A percentile compares a stretch with the other conserved stretches of the same genome.
These are phyloP conservation scores for Stephanocyclus meneghinianus DNA, from an alignment of 352 stramenopile species.

Conservation along the genomic window DNA sequence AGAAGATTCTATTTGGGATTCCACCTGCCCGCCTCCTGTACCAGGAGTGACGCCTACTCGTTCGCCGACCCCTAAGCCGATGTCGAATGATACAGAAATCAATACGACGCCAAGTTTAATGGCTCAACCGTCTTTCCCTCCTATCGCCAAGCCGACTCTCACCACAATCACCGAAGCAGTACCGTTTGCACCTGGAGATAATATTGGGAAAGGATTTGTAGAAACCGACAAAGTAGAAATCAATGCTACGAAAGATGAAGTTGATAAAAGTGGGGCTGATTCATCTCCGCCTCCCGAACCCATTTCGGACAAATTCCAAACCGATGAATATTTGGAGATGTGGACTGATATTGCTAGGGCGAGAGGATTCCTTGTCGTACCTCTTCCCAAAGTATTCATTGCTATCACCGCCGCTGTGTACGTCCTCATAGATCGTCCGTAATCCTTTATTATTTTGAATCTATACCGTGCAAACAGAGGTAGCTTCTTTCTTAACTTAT, in stretches of 20 bases:
- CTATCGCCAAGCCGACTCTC: conserved; percentile 41
- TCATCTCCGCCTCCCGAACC: not conserved
- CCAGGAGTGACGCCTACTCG: conserved; percentile 34
- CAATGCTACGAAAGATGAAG: conserved; percentile 6
- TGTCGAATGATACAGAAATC: conserved; percentile 13
- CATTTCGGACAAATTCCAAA: conserved; percentile 2
- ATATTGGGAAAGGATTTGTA: conserved; percentile 6
- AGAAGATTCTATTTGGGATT: conserved; percentile 45
- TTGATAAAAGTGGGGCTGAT: not conserved
- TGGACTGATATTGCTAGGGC: not conserved
- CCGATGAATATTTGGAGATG: conserved; percentile 5
- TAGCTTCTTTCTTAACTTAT: not conserved
- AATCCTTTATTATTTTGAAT: not conserved
- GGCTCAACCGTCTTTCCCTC: conserved; percentile 23
- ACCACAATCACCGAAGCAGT: conserved; percentile 27
- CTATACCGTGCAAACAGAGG: not conserved
- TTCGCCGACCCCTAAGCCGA: conserved; percentile 29
- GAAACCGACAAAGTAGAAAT: conserved; percentile 30
- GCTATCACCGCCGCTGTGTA: not conserved
- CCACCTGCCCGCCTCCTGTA: conserved; percentile 32
- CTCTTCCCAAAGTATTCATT: not conserved
- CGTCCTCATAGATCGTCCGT: conserved; percentile 2
- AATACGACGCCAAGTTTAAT: not conserved
- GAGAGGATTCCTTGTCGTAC: not conserved
- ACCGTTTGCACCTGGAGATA: conserved; percentile 16